phyloP scores from a whole-genome alignment of 805 yeast species.

The Clavispora santaluciae region DNA sequence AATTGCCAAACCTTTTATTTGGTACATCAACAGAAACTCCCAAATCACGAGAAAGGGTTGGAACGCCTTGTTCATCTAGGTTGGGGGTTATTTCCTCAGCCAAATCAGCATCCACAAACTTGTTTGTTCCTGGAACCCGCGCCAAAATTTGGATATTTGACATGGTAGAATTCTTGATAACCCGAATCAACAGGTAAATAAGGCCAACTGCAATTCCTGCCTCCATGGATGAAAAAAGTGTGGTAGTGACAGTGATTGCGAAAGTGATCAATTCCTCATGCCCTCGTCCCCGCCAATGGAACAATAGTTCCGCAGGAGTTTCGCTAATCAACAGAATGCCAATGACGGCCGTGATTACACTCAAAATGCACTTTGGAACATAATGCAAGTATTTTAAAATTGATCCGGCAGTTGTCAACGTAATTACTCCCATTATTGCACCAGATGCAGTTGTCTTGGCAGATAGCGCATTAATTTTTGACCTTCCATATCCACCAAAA shows the following conservation, averaged over 20 bases:
- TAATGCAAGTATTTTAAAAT: constrained; percentile 61
- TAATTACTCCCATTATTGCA: constrained; percentile 69
- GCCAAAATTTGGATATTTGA: constrained; percentile 84
- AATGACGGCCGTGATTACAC: constrained; percentile 74
- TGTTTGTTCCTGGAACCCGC: constrained; percentile 40
- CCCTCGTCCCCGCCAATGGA: constrained; percentile 71
- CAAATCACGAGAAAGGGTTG: neutral
- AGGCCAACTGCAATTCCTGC: constrained; percentile 89
- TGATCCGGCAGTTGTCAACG: constrained; percentile 59
- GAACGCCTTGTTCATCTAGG: neutral
- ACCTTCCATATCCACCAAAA: constrained; percentile 94
- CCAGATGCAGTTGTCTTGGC: constrained; percentile 86
- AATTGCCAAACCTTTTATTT: neutral
- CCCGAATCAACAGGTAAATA: constrained; percentile 71
- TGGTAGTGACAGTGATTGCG: constrained; percentile 55
- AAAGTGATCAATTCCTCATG: constrained; percentile 72
- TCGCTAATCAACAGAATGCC: constrained; percentile 67
- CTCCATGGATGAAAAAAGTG: constrained; percentile 72
- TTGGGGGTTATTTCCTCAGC: constrained; percentile 6
- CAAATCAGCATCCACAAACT: constrained; percentile 39
- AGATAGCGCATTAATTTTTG: constrained; percentile 79
- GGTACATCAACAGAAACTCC: neutral
- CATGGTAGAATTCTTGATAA: constrained; percentile 71
- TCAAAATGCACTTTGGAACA: constrained; percentile 74
- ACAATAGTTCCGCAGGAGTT: constrained; percentile 48